Percentiles rank a stretch among this genome's conserved stretches.
Evolutionary conservation across 1,284 basidiomycete species (phyloP).

Genomic region (Trichosporon sp.): DNA sequence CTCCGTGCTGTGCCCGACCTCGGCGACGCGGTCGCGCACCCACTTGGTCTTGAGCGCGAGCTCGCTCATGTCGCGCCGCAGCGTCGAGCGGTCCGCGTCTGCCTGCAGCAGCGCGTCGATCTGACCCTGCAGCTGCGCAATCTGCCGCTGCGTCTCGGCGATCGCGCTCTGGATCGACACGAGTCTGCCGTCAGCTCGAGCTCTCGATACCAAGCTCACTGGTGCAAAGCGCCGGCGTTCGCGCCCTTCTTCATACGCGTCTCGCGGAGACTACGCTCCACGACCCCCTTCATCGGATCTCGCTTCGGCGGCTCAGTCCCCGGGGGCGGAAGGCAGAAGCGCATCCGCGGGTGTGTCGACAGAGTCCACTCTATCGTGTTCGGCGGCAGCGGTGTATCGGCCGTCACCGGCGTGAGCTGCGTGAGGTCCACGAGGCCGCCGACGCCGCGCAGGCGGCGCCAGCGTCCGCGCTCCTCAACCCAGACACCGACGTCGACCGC

Average conservation of each 20-base stretch:
- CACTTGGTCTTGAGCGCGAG: constrained; percentile 29
- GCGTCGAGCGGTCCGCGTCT: constrained; percentile 53
- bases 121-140: constrained; percentile 56
- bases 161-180: constrained; percentile 66
- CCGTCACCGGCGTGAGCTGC: constrained; percentile 5
- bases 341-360: constrained; percentile 20
- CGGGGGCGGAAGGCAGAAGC: constrained; percentile 28
- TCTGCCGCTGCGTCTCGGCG: constrained; percentile 60
- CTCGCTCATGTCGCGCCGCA: constrained; percentile 54
- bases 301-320: background rate
- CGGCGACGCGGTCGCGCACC: constrained; percentile 27
- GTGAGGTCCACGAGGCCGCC: constrained; percentile 11
- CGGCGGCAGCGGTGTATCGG: constrained; percentile 11
- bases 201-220: constrained; percentile 26
- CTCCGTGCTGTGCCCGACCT: constrained; percentile 26
- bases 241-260: constrained; percentile 48
- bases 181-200: constrained; percentile 53
- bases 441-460: constrained; percentile 8
- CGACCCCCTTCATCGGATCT: constrained; percentile 19
- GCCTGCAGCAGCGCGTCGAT: constrained; percentile 56
- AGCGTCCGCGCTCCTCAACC: constrained; percentile 28
- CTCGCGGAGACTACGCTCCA: constrained; percentile 46
- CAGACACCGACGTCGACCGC: constrained; percentile 39
- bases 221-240: constrained; percentile 41
- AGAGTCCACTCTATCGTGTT: constrained; percentile 39